Percentiles rank a stretch among this genome's conserved stretches.
phyloP scores from a whole-genome alignment of 2,329 filamentous ascomycete species.

The Sclerotinia nivalis region DNA sequence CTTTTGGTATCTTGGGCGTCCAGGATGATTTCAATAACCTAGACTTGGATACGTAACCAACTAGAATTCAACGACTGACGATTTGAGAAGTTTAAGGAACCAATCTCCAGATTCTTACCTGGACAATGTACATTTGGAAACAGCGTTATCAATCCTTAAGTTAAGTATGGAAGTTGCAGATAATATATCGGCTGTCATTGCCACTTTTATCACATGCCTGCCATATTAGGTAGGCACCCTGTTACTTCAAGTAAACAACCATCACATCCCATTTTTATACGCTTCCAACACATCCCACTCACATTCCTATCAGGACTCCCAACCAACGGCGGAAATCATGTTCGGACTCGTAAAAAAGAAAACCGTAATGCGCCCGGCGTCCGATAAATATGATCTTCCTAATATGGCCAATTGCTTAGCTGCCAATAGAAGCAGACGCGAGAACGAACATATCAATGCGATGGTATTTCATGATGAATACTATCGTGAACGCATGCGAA shows the following conservation, averaged over 20 bases:
- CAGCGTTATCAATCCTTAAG: neutral
- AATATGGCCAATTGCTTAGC: neutral
- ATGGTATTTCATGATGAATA: conserved; percentile 9
- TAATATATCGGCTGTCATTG: neutral
- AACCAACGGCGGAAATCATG: too few relatives aligned
- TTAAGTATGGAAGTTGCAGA: neutral
- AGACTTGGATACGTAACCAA: conserved; percentile 47
- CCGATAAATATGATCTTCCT: neutral
- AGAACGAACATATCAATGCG: conserved; percentile 1
- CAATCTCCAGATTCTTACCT: neutral
- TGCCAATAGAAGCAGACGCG: conserved; percentile 7
- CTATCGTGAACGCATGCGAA: conserved; percentile 13
- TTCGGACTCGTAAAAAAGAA: neutral
- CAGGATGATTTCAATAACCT: conserved; percentile 72
- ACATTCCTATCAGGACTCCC: too few relatives aligned
- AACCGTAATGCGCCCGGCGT: neutral
- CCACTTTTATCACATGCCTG: neutral
- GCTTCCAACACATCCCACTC: neutral
- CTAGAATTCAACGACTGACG: neutral
- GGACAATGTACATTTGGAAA: neutral
- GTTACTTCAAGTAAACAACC: neutral
- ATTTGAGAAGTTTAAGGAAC: neutral
- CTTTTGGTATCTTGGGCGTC: conserved; percentile 75
- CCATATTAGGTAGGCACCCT: neutral
- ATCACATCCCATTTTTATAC: neutral